Evolutionary conservation across 2,329 filamentous ascomycete species (phyloP), one percentile per base, ranked within the genome.

Genomic region (Incumbomyces lentus): DNA sequence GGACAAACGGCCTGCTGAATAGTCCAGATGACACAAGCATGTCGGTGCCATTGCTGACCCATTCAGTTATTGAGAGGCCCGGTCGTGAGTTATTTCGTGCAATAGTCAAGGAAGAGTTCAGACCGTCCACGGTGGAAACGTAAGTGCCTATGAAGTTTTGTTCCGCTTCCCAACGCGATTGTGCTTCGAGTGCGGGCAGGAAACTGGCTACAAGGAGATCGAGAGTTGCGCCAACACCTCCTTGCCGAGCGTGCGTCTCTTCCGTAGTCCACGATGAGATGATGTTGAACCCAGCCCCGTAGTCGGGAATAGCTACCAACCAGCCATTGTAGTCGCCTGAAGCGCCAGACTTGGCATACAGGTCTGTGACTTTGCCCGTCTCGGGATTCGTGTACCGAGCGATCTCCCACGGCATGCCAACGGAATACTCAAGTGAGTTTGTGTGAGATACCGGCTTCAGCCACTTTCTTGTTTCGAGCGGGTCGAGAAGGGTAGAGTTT

Each of bases 361-460:
- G 12, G 49, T 67, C 62, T 6, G 62, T 54, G 3, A 59, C 40
- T 17, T 51, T 51, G 64, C 7, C 66, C 18, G 36, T 38, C 2
- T 16, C 44, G 59, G 2, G 61, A 13, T 14, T 16, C n/a, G 35
- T 33, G 12, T 30, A 26, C 6, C 52, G 53, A n/a, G 50, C 40
- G 32, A 71, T 63, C 11, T 70, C 69, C 69, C 69, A 73, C 1
- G 70, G 70, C 19, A 63, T 63, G 6, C 68, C 66, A 1, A 70
- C 59, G 2, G 63, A 62, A 8, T 64, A 62, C 33, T 56, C 49
- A 1, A 66, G 16, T 36, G 5, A 22, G 31, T 40, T 35, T 3
- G 19, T 52, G 30, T 66, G 64, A 2, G 67, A 60, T 0, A 65
- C 67, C 0, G 70, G 69, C 41, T 69, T 69, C 18, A 73, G 58